Evolutionary conservation across 1,139 yeast species (phyloP), one percentile per base, ranked within the genome.

Genomic region (Nakaseomyces bracarensis): DNA sequence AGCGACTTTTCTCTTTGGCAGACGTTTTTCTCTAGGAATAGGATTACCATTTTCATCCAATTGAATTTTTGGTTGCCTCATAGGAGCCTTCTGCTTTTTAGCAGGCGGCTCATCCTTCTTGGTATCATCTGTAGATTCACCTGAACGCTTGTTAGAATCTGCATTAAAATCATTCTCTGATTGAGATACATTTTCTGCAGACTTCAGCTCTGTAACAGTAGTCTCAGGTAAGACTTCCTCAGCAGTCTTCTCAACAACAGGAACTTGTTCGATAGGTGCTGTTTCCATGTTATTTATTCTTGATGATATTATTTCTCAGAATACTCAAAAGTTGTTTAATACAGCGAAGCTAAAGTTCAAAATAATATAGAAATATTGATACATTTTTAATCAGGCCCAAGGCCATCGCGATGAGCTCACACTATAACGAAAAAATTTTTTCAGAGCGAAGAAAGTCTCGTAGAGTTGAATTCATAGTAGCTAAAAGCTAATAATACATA

Each of bases 1-100:
- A 0, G 96, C 97, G 18, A 87, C 96, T 63, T 91, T 91, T 40
- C 64, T 63, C 55, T 67, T 67, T 34, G 71, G 71, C 40, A 59
- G 51, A 51, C 69, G 60, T 14, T 51, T 50, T 38, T 58, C 64
- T 39, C 51, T 69, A 14, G 72, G 72, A 31, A 77, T 61, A 9
- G 80, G 79, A 28, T 74, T 70, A 8, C 89, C 89, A 34, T 77
- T 63, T 22, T 69, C 82, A 59, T 80, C 86, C 58, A 77, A 58
- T 47, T 66, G 56, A 20, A 31, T 18, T 11, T 38, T 38, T 29
- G 71, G 69, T 36, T 45, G 49, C 21, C 49, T 48, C 40, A 22
- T 33, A 19, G 25, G 33, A 8, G 13, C 20, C 27, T 38, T 29
- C 16, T 23, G 14, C 58, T 55, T 54, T 51, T 59, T 60, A 46